Evolutionary conservation across 805 yeast genomes (phyloP), one percentile per base, ranked within the genome.

Genomic region (Candida germanica): DNA sequence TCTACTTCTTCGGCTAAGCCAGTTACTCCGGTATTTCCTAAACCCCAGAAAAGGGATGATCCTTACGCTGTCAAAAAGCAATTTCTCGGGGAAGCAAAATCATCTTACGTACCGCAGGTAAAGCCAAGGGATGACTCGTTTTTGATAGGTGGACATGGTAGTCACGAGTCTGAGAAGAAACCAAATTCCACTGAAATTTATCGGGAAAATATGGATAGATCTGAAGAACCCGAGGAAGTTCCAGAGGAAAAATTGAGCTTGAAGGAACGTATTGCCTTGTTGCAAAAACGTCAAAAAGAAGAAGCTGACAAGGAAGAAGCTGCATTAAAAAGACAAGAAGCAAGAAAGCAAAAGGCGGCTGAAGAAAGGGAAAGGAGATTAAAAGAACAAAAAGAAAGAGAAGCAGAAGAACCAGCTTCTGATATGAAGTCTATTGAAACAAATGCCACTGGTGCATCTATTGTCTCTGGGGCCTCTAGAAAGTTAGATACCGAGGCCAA

Each of bases 241-340:
- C 76, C 69, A 19, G 82, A 72, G 21, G 76, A 96, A 6, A 80
- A 84, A 47, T 61, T 88, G 66, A 82, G 94, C 39, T 66, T 91
- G 49, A 83, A 83, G 54, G 97, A 93, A 49, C 74, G 98, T 46
- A 87, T 91, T 54, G 87, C 87, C 4, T 51, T 86, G 51, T 67
- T 91, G 33, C 95, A 89, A 56, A 77, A 86, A 51, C 79, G 80
- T 40, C 96, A 87, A 53, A 77, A 75, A 40, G 84, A 83, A 51
- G 94, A 87, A 49, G 85, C 82, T 14, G 91, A 82, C 42, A 66
- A 78, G 39, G 89, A 78, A 45, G 82, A 79, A 3, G 75, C 74
- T 3, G 77, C 81, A 6, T 46, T 71, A 51, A 73, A 70, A 47
- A 73, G 71, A 50, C 70, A 69, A 39, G 72, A 69, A 39, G 75